These are phyloP conservation scores for Glycyrrhiza uralensis DNA, from an alignment of 306 rosid species.

Conservation along the genomic window DNA sequence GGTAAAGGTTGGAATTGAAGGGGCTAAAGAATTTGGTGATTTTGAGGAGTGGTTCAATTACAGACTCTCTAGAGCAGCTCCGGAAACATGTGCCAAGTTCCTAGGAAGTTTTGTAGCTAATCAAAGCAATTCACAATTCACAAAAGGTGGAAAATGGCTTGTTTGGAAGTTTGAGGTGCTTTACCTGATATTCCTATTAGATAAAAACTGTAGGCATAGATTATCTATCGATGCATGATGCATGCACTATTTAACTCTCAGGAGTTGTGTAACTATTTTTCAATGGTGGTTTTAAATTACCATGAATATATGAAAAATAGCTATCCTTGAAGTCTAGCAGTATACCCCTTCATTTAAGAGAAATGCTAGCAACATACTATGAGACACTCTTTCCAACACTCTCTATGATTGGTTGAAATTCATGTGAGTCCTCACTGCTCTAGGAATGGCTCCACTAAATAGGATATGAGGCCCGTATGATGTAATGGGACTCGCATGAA, in stretches of 20 bases:
- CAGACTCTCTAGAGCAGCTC: slow-evolving; percentile 94
- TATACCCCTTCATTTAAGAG: too few relatives aligned
- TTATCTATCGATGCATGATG: neutral
- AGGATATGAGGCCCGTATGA: too few relatives aligned
- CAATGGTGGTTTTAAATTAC: neutral
- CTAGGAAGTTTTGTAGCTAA: slow-evolving; percentile 90
- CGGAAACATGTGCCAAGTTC: slow-evolving; percentile 92
- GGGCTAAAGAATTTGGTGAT: slow-evolving; percentile 82
- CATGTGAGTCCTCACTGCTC: too few relatives aligned
- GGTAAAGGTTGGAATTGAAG: slow-evolving; percentile 76
- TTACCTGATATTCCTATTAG: slow-evolving; percentile 9
- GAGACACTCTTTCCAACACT: too few relatives aligned
- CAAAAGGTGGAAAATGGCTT: slow-evolving; percentile 93
- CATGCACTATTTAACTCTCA: slow-evolving; percentile 1
- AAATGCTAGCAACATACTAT: too few relatives aligned
- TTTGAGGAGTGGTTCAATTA: slow-evolving; percentile 92
- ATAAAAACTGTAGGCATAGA: slow-evolving; percentile 1
- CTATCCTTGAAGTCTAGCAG: too few relatives aligned
- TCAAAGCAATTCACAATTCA: slow-evolving; percentile 56
- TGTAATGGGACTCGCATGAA: too few relatives aligned
- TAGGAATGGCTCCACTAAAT: too few relatives aligned
- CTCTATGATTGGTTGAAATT: too few relatives aligned
- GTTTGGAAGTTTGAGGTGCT: slow-evolving; percentile 98
- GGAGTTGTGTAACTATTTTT: neutral
- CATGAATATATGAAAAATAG: too few relatives aligned